Evolutionary conservation across 257 asterid genomes (phyloP), one percentile per base, ranked within the genome.

Genomic region (Rauvolfia tetraphylla): DNA sequence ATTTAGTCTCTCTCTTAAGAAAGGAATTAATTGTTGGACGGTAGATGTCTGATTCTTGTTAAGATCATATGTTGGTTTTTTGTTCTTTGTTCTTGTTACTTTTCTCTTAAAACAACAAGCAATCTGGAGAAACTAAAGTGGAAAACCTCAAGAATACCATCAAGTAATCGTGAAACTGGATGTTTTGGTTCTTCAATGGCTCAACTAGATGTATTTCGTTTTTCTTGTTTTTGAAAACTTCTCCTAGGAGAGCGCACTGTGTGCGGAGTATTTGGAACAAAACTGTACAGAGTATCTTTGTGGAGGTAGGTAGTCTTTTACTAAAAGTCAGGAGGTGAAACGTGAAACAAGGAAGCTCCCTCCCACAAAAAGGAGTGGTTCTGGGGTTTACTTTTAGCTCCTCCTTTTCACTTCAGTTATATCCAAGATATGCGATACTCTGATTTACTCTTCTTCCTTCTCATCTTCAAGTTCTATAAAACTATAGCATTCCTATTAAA

Each of bases 131-230:
- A 8, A 46, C 51, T 15, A 15, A 51, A 3, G 22, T 2, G n/a
- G n/a, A 51, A 51, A 51, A 15, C 22, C 57, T 23, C n/a, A 9
- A 58, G 34, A 58, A 25, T 25, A 57, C 65, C 33, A 9, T 46
- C 65, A 27, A 75, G 65, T 71, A 59, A 61, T 74, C 62, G 72
- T 82, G 82, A 22, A 65, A 34, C 27, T 36, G 25, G 27, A 65
- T 20, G 5, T 23, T 23, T 4, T 15, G 17, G 12, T 70, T 46
- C 42, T 70, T 46, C 8, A 14, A 4, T 7, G 15, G 63, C 14
- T 62, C 68, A 62, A 20, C 25, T 33, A 63, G 69, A 63, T 33
- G 42, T 31, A 33, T 34, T 33, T 14, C 27, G 23, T 58, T 11
- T 59, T 63, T 7, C 13, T 36, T 0, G 3, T 11, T 31, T 58